Evolutionary conservation across 495 filamentous ascomycete genomes (phyloP).

Genomic region (Aspergillus diversus): DNA sequence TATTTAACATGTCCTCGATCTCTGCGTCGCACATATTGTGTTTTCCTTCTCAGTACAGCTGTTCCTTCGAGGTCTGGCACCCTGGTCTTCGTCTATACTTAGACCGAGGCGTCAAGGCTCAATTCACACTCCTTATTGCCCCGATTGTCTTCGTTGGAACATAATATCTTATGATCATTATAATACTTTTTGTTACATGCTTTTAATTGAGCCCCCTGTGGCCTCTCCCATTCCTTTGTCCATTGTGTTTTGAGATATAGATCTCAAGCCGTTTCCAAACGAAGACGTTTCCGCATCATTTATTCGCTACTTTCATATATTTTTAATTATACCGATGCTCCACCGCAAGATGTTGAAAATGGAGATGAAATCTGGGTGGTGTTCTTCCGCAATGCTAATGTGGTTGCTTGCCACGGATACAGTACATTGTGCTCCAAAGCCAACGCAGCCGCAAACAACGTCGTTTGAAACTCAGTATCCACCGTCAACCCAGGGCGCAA

Average conservation of each 20-base stretch:
- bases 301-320: slow-evolving; percentile 1
- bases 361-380: slow-evolving; percentile 25
- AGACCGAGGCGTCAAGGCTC: slow-evolving; percentile 6
- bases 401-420: slow-evolving; percentile 39
- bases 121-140: slow-evolving; percentile 11
- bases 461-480: slow-evolving; percentile 45
- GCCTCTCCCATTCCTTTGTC: slow-evolving; percentile 2
- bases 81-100: slow-evolving; percentile 1
- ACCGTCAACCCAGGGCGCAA: slow-evolving; percentile 29
- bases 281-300: background rate
- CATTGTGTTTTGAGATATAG: background rate
- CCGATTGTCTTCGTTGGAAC: background rate
- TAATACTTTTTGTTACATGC: background rate
- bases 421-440: slow-evolving; percentile 31
- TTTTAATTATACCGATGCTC: slow-evolving; percentile 4
- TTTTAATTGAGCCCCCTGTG: background rate
- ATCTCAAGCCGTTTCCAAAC: background rate
- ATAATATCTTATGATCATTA: slow-evolving; percentile 2
- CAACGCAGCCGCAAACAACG: slow-evolving; percentile 25
- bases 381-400: slow-evolving; percentile 38
- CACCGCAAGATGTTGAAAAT: slow-evolving; percentile 22
- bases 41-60: slow-evolving; percentile 4
- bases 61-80: slow-evolving; percentile 4
- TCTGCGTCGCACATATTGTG: slow-evolving; percentile 2
- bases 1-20: slow-evolving; percentile 11